Percentiles rank a stretch among this genome's conserved stretches.
These are phyloP conservation scores for Penicillium sp. DNA, from an alignment of 2,329 filamentous ascomycete genomes.

Conservation along the genomic window DNA sequence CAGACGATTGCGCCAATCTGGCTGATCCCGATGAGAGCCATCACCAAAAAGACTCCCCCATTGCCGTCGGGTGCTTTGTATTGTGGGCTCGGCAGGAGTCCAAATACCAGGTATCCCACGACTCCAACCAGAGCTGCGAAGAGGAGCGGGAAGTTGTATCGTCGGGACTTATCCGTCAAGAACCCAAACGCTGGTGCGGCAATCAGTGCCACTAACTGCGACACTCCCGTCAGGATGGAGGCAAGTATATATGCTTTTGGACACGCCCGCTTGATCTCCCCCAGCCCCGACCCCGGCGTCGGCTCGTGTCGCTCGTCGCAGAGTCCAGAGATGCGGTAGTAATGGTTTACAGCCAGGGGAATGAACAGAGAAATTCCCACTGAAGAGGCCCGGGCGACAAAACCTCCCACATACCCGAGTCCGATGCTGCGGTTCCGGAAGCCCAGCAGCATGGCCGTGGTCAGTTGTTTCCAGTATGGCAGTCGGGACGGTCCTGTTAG, in stretches of 20 bases:
- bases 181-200: constrained; percentile 88
- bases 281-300: constrained; percentile 33
- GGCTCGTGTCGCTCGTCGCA: constrained; percentile 60
- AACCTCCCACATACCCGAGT: constrained; percentile 88
- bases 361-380: constrained; percentile 96
- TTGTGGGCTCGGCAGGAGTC: constrained; percentile 76
- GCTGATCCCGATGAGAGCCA: constrained; percentile 81
- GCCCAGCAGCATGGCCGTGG: constrained; percentile 69
- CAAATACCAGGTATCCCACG: constrained; percentile 76
- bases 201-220: constrained; percentile 82
- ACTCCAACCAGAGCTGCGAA: constrained; percentile 74
- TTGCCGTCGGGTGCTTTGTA: constrained; percentile 70
- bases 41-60: constrained; percentile 72
- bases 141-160: constrained; percentile 74
- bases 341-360: constrained; percentile 88
- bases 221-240: constrained; percentile 83
- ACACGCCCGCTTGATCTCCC: constrained; percentile 82
- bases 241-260: constrained; percentile 85
- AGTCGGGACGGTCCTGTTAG: constrained; percentile 8
- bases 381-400: constrained; percentile 90
- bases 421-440: constrained; percentile 77
- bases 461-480: constrained; percentile 58
- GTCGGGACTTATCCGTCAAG: constrained; percentile 69
- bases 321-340: constrained; percentile 79
- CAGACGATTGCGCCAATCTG: constrained; percentile 98